Conservation (phyloP, 2,329 filamentous ascomycete species). For the Verticillium nonalfalfae region DNA sequence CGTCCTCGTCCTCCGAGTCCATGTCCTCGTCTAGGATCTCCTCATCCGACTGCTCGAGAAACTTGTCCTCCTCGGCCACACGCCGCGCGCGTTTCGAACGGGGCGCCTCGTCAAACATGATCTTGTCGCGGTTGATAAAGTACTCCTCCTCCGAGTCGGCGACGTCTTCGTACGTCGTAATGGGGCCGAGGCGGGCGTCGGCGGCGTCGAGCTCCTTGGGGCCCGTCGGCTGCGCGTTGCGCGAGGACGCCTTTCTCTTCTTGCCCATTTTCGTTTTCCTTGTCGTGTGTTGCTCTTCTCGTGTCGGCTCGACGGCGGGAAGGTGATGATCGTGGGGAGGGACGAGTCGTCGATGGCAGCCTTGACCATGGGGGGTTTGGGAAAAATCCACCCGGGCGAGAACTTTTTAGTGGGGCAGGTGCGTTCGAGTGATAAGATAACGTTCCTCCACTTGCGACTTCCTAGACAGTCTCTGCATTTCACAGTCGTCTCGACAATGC, state of each 20-base stretch:
- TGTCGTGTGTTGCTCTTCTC: too few species aligned
- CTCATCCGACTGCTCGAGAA: conserved; percentile 55
- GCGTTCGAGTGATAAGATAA: conserved; percentile 8
- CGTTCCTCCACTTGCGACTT: too few species aligned
- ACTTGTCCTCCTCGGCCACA: conserved; percentile 58
- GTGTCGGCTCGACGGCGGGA: background rate
- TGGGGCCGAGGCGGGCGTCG: conserved; percentile 55
- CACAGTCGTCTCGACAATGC: too few species aligned
- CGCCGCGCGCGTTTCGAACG: conserved; percentile 71
- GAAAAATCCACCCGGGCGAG: conserved; percentile 3
- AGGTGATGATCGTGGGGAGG: background rate
- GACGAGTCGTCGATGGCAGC: background rate
- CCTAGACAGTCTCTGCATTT: too few species aligned
- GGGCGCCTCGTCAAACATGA: conserved; percentile 77
- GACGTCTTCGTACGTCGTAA: conserved; percentile 71
- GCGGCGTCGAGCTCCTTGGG: conserved; percentile 48
- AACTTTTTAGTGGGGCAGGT: conserved; percentile 12
- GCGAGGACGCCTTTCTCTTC: conserved; percentile 64
- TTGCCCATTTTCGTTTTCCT: conserved; percentile 45
- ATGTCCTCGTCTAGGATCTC: conserved; percentile 46
- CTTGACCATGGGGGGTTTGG: background rate
- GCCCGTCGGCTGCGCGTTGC: conserved; percentile 34
- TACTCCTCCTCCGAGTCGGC: conserved; percentile 94
- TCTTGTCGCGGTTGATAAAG: conserved; percentile 77
- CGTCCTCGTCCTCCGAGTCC: conserved; percentile 31